Evolutionary conservation across 192 early-diverging fungal species (phyloP).

Genomic region (Umbelopsis sp.): DNA sequence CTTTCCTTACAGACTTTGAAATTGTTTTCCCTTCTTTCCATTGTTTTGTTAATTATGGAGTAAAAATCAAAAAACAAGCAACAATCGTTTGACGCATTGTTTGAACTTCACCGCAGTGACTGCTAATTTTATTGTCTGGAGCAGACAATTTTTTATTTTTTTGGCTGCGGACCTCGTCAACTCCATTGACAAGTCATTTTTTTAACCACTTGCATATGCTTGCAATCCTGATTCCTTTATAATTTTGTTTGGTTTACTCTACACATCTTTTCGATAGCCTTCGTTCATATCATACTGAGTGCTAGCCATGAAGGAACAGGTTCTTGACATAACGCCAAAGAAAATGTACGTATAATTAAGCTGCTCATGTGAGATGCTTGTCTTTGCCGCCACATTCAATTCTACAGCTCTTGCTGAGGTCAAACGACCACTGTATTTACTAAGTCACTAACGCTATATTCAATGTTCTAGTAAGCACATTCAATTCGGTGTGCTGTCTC

Average conservation of each 20-base stretch:
- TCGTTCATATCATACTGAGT: neutral
- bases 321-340: constrained; percentile 67
- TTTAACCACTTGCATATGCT: neutral
- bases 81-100: too few relatives aligned
- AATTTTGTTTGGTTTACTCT: neutral
- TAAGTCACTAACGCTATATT: too few relatives aligned
- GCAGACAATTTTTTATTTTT: neutral
- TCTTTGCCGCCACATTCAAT: too few relatives aligned
- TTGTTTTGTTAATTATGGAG: too few relatives aligned
- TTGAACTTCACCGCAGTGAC: too few relatives aligned
- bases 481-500: constrained; percentile 93
- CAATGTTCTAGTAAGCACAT: constrained; percentile 75
- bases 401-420: too few relatives aligned
- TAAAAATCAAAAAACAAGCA: too few relatives aligned
- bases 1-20: constrained; percentile 3
- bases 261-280: neutral
- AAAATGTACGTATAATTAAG: constrained; percentile 61
- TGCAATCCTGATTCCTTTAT: neutral
- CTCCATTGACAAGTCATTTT: neutral
- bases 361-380: too few relatives aligned
- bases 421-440: too few relatives aligned
- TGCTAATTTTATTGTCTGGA: too few relatives aligned
- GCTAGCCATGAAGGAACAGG: constrained; percentile 76
- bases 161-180: neutral
- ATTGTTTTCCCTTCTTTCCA: neutral